Base-by-base conservation (phyloP, 2,329 filamentous ascomycete genomes). In the Pseudocercospora fuligena region DNA sequence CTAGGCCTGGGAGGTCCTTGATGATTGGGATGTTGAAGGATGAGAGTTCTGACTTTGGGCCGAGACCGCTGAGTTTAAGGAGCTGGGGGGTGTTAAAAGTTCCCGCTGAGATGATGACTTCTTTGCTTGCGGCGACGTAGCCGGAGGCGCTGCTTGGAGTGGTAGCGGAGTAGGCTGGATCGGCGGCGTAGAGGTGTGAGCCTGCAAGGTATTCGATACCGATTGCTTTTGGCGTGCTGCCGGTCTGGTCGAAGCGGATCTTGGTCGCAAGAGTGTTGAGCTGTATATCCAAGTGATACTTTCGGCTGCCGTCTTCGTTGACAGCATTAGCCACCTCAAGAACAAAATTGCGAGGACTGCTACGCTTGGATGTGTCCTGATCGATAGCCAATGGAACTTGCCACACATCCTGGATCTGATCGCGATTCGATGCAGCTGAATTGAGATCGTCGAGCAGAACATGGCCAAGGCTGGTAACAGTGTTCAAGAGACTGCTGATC, bases 181-280 rank as follows among this genome's bases (percentile, higher is more conserved):
- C 77, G 5, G 80, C 81, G 43, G 74, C 71, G 71, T 82, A 82
- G 11, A 82, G 72, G 27, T 74, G 73, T 47, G 71, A 68, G 27
- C 80, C 81, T 25, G 78, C 75, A 60, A 80, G 77, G 70, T 80
- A 82, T 66, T 82, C 78, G 12, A 82, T 80, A 64, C 80, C 81
- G 25, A 76, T 79, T 1, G 81, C 81, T 31, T 73, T 89, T 2
- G 87, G 82, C 2, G 81, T 77, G 60, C 85, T 84, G n/a, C 80
- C 75, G 19, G 85, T 88, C 2, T 88, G 85, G 43, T 90, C 89
- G 70, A 89, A 90, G 43, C 82, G 81, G 76, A 93, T 79, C 76
- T 89, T 89, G 61, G 90, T 89, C 68, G 87, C 91, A 54, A 91
- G 80, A 40, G 84, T 87, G 78, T 90, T 90, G 2, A 84, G 81